Evolutionary conservation across 495 filamentous ascomycete species (phyloP), one percentile per base, ranked within the genome.

Genomic region (Xylaria palmicola): DNA sequence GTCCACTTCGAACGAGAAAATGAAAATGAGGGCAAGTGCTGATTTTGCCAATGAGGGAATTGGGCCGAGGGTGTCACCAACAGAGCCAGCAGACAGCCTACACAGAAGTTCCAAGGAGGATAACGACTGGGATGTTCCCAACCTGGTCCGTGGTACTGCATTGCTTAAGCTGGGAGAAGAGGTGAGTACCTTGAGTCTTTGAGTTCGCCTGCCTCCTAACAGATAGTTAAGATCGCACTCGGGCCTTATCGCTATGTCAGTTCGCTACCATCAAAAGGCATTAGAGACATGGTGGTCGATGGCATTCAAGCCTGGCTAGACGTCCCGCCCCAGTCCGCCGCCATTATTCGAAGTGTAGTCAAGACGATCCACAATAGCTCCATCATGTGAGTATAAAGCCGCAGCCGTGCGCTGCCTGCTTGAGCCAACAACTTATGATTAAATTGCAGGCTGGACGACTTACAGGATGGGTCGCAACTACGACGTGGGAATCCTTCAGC

Each of bases 391-490:
- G 57, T 60, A 3, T 12, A n/a, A n/a, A n/a, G n/a, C 19, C 34
- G 5, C 34, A 15, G 27, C 43, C 36, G n/a, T n/a, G n/a, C n/a
- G n/a, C n/a, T n/a, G n/a, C n/a, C n/a, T n/a, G n/a, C n/a, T n/a
- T n/a, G 30, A 5, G 19, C 37, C 6, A 9, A 48, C 51, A 15
- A 50, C 10, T 20, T 24, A 30, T 53, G 26, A 53, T 32, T 1
- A 3, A 29, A 6, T 9, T 20, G 6, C 39, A 69, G 65, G 62
- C 60, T 79, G 12, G 76, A 77, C 48, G 76, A 79, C 44, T 67
- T 79, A 27, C 70, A 79, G 65, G 75, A 77, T 60, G 59, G 58
- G 22, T 79, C 75, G 10, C 60, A 62, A 19, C 65, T 77, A n/a
- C 68, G 76, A 20, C 69, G 76, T 13, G 75, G 73, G 13, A 60